These are phyloP conservation scores for Sporopachydermia cereana DNA, from an alignment of 1,139 yeast species.

Conservation along the genomic window DNA sequence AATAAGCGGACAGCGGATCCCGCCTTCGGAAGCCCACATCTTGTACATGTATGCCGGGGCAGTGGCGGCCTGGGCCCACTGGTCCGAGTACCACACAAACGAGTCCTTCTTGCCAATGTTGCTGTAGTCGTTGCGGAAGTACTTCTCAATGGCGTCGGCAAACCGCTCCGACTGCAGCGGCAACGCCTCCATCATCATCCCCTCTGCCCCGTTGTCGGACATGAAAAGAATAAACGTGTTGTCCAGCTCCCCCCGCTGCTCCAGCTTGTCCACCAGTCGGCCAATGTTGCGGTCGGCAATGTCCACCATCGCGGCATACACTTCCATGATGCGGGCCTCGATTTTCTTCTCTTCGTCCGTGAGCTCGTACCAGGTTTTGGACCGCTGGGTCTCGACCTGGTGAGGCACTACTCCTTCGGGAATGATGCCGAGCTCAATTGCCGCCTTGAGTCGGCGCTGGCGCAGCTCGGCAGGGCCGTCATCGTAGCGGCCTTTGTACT, in stretches of 20 bases:
- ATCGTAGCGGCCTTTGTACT: constrained; percentile 38
- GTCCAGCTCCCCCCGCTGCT: constrained; percentile 32
- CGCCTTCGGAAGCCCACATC: constrained; percentile 44
- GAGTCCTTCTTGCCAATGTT: constrained; percentile 39
- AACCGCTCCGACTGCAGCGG: constrained; percentile 25
- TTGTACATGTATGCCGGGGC: constrained; percentile 43
- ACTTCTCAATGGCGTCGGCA: constrained; percentile 21
- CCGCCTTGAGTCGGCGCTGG: constrained; percentile 26
- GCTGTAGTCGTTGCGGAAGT: constrained; percentile 33
- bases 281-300: constrained; percentile 39
- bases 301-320: constrained; percentile 54
- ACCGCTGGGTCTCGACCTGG: constrained; percentile 30
- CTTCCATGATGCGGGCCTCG: constrained; percentile 39
- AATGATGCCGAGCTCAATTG: constrained; percentile 29
- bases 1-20: constrained; percentile 42
- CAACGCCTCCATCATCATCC: constrained; percentile 42
- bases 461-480: constrained; percentile 38
- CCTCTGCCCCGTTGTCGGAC: constrained; percentile 55
- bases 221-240: constrained; percentile 43
- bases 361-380: constrained; percentile 33
- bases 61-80: constrained; percentile 59
- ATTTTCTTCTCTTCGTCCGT: constrained; percentile 24
- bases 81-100: constrained; percentile 41
- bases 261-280: constrained; percentile 30
- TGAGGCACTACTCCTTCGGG: constrained; percentile 36